Percentiles rank a stretch among this genome's conserved stretches.
These are phyloP conservation scores for Pistacia vera DNA, from an alignment of 345 rosid species.

Conservation along the genomic window DNA sequence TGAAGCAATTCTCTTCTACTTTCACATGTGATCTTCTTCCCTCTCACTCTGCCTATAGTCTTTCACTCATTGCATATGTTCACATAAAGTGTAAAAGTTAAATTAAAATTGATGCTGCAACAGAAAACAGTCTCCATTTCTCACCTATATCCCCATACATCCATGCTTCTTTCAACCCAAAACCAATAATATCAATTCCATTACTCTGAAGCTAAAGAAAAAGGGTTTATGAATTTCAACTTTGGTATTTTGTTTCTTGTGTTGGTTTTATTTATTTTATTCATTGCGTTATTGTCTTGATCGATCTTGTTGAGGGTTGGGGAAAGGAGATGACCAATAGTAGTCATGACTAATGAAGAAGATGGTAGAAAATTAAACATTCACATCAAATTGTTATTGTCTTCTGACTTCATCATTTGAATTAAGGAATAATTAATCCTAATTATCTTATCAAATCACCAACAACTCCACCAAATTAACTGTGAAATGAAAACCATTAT, in stretches of 20 bases:
- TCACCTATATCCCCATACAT: slow-evolving; percentile 6
- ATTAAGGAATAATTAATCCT: neutral
- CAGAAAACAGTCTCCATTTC: slow-evolving; percentile 7
- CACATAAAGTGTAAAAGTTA: slow-evolving; percentile 19
- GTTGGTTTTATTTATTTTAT: neutral
- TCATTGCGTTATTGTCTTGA: neutral
- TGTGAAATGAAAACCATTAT: slow-evolving; percentile 18
- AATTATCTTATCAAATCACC: slow-evolving; percentile 25
- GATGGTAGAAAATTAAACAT: neutral
- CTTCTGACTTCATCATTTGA: neutral
- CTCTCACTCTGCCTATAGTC: slow-evolving; percentile 2
- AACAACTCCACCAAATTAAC: slow-evolving; percentile 43
- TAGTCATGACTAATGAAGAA: slow-evolving; percentile 4
- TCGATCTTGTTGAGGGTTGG: neutral
- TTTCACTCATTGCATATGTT: slow-evolving; percentile 28
- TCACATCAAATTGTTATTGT: neutral
- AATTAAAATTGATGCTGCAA: slow-evolving; percentile 15
- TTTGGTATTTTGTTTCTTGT: neutral
- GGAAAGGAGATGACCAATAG: neutral
- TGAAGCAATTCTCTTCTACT: slow-evolving; percentile 35
- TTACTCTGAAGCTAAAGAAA: slow-evolving; percentile 15
- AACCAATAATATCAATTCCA: slow-evolving; percentile 1
- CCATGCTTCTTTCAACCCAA: slow-evolving; percentile 17
- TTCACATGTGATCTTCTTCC: slow-evolving; percentile 31
- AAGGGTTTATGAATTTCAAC: neutral